Base-by-base conservation (phyloP, 2,329 filamentous ascomycete species). In the Ophiostoma montium region DNA sequence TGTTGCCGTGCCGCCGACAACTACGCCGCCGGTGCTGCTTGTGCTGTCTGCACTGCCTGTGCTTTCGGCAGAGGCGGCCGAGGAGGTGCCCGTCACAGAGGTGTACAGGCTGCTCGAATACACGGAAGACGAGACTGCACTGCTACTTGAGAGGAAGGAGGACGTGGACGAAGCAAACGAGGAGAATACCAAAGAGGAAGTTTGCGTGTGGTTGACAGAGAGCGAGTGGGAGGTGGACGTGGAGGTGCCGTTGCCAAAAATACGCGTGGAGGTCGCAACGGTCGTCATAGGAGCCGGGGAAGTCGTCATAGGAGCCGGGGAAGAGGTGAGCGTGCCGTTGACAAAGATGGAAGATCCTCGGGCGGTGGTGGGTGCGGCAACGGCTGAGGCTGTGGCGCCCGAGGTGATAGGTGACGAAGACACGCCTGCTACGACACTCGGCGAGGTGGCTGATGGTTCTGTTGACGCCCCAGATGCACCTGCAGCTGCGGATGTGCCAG, bases 151-250 rank as follows among this genome's bases (percentile, higher is more conserved):
- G 13, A 42, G 39, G 21, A 16, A 42, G 7, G n/a, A 46, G 5
- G 43, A 35, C 7, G 43, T 16, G 19, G 39, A 32, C 5, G 27
- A 12, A 2, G 30, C 31, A 3, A 6, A 46, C 13, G 43, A 46
- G n/a, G 48, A 46, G 30, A 50, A 53, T 12, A 50, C 50, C 6
- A n/a, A n/a, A n/a, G 57, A 51, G 9, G 56, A 54, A 3, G 58
- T 57, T 16, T 53, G 53, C 23, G 59, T 57, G 15, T 55, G 53
- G 47, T 61, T 62, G 38, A 54, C 47, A 19, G 57, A 61, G 9
- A 60, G 53, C 12, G 50, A 54, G 47, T 52, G 52, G 15, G 42
- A 48, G 16, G 39, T 42, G n/a, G 41, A 46, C 10, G 42, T 42
- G n/a, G n/a, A n/a, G n/a, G 46, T 39, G 45, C 23, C 48, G 35